Conservation (phyloP, 352 stramenopile species). For the Globisporangium cederbergense region DNA sequence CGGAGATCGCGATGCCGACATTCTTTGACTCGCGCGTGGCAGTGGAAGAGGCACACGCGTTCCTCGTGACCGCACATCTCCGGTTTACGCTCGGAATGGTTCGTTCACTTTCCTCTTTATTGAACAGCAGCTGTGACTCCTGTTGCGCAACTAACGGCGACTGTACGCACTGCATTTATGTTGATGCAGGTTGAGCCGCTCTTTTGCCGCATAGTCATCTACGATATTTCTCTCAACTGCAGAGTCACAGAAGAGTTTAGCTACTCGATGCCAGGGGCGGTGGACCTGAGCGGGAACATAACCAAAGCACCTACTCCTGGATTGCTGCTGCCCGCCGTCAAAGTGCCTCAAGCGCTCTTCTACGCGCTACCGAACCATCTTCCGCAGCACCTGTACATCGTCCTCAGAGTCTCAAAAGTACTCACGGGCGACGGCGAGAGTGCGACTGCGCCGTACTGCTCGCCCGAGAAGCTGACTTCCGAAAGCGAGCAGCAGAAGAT, state of each 20-base stretch:
- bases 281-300: conserved; percentile 13
- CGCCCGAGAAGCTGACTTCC: conserved; percentile 48
- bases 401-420: conserved; percentile 69
- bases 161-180: not conserved
- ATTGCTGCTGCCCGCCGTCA: not conserved
- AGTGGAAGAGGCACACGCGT: conserved; percentile 42
- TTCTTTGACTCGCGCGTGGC: conserved; percentile 47
- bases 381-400: conserved; percentile 45
- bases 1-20: conserved; percentile 27
- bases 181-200: conserved; percentile 52
- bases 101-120: conserved; percentile 1
- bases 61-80: conserved; percentile 40
- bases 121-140: too few species aligned
- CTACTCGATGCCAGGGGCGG: conserved; percentile 36
- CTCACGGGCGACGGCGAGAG: conserved; percentile 51
- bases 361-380: conserved; percentile 54
- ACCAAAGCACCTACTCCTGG: not conserved
- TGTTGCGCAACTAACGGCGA: too few species aligned
- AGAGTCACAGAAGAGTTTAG: conserved; percentile 65
- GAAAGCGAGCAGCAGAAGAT: conserved; percentile 56
- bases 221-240: conserved; percentile 50
- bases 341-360: conserved; percentile 34
- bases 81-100: conserved; percentile 56
- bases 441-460: conserved; percentile 54
- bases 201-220: conserved; percentile 54